Evolutionary conservation across 371 early-diverging fungal species (phyloP), one percentile per base, ranked within the genome.

Genomic region (Mortierella sp.): DNA sequence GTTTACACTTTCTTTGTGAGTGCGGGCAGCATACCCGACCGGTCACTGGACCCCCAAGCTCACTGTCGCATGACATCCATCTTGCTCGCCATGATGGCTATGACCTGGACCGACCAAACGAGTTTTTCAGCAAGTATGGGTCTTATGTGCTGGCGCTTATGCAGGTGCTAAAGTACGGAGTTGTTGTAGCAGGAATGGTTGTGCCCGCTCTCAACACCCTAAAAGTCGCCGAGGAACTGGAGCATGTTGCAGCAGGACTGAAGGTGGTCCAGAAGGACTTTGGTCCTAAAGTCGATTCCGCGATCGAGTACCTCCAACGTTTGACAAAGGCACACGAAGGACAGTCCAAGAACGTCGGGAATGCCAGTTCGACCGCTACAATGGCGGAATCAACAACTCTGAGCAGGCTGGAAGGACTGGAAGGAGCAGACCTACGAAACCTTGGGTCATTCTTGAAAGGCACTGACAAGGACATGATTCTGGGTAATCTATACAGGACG

Each of bases 61-160:
- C 44, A 10, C 9, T 26, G 5, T 31, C 28, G 16, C 63, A 78
- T 55, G 28, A 68, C 26, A 73, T 78, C 8, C 79, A 78, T 38
- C 54, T 78, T 16, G 73, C 79, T 2, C 31, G 73, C 24, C 79
- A 78, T 42, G 68, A 73, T 11, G 73, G 79, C 0, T 78, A 78
- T 11, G 79, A 78, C 5, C 10, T 78, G 0, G 74, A 58, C 7
- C 68, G 65, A 9, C 79, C 65, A 6, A 60, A 21, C 47, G 68
- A 73, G 70, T 73, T 78, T 11, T 73, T 73, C 38, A 11, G 63
- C n/a, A 63, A 50, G 52, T 78, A 73, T 21, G 79, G 79, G 11
- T 48, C 78, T 1, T 78, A 78, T n/a, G 48, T 78, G 0, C 65
- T 72, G 2, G 60, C 63, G 1, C 48, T 78, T 21, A 11, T 78